phyloP scores from a whole-genome alignment of 768 basidiomycete genomes.

The Mycena galericulata region DNA sequence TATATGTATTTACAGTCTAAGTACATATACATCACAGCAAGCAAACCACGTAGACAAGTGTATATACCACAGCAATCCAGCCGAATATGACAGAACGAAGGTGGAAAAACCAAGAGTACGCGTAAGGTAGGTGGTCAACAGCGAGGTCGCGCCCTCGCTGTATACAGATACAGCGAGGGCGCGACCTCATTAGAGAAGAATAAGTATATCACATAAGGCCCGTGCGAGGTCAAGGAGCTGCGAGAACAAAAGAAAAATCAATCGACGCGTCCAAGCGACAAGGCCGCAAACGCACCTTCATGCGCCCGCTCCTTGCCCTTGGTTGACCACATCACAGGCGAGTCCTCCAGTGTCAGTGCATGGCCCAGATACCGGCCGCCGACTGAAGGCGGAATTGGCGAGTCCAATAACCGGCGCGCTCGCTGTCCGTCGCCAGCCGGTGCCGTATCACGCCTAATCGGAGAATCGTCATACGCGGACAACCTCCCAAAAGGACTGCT shows the following conservation, averaged over 20 bases:
- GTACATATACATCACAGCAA: constrained; percentile 21
- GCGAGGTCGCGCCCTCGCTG: constrained; percentile 32
- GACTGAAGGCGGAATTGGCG: constrained; percentile 43
- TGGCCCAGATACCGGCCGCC: constrained; percentile 29
- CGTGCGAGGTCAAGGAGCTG: constrained; percentile 24
- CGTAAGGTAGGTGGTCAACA: constrained; percentile 14
- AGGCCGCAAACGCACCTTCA: constrained; percentile 17
- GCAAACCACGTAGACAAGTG: constrained; percentile 10
- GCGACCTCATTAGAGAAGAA: constrained; percentile 26
- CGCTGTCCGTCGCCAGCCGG: constrained; percentile 45
- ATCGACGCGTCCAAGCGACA: neutral
- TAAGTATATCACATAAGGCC: constrained; percentile 17
- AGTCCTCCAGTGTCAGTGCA: constrained; percentile 28
- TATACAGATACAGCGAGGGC: constrained; percentile 28
- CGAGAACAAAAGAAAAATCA: neutral
- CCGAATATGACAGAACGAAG: constrained; percentile 15
- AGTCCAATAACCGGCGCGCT: constrained; percentile 48
- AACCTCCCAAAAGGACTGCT: constrained; percentile 41
- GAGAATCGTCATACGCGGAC: constrained; percentile 62
- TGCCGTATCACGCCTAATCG: constrained; percentile 58
- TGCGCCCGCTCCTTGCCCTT: constrained; percentile 27
- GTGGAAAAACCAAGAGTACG: constrained; percentile 13
- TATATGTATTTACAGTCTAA: constrained; percentile 5
- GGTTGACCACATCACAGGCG: constrained; percentile 28
- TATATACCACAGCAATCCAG: constrained; percentile 28